A percentile compares a stretch with the other conserved stretches of the same genome.
Evolutionary conservation across 2,329 filamentous ascomycete genomes (phyloP).

Genomic region (Fusarium sp.): DNA sequence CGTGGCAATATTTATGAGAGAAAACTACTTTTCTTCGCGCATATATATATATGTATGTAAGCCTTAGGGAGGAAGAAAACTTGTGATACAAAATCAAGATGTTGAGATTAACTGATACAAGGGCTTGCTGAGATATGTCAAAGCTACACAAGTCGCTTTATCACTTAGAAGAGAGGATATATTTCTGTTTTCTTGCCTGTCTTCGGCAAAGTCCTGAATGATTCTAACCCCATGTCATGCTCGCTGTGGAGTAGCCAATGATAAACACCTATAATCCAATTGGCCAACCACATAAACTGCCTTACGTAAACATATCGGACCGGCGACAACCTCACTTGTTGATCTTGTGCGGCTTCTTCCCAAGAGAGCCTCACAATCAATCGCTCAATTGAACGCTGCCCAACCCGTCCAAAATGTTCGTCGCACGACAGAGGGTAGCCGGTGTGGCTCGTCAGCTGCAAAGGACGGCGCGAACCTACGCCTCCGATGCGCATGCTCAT

Average conservation of each 20-base stretch:
- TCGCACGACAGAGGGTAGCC: slow-evolving; percentile 57
- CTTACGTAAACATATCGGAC: slow-evolving; percentile 45
- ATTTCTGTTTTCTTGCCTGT: neutral
- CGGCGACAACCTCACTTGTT: slow-evolving; percentile 44
- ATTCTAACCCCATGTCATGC: neutral
- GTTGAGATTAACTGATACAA: neutral
- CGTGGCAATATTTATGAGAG: neutral
- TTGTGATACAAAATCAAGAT: neutral
- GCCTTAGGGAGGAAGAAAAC: neutral
- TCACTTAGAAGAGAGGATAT: neutral
- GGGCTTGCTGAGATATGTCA: neutral
- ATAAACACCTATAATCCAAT: slow-evolving; percentile 32
- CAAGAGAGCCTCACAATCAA: slow-evolving; percentile 42
- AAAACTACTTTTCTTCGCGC: neutral
- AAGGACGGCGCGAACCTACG: slow-evolving; percentile 59
- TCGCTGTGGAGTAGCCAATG: slow-evolving; percentile 18
- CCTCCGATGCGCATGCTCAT: slow-evolving; percentile 62
- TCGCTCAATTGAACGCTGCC: slow-evolving; percentile 47
- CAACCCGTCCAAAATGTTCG: slow-evolving; percentile 50
- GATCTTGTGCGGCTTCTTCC: slow-evolving; percentile 37
- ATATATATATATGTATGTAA: neutral
- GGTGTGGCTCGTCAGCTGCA: slow-evolving; percentile 50
- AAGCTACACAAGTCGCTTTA: neutral
- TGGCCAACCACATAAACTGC: slow-evolving; percentile 25
- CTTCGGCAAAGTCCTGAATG: neutral